Evolutionary conservation across 768 basidiomycete species (phyloP).

Genomic region (Lactifluus rugatus): DNA sequence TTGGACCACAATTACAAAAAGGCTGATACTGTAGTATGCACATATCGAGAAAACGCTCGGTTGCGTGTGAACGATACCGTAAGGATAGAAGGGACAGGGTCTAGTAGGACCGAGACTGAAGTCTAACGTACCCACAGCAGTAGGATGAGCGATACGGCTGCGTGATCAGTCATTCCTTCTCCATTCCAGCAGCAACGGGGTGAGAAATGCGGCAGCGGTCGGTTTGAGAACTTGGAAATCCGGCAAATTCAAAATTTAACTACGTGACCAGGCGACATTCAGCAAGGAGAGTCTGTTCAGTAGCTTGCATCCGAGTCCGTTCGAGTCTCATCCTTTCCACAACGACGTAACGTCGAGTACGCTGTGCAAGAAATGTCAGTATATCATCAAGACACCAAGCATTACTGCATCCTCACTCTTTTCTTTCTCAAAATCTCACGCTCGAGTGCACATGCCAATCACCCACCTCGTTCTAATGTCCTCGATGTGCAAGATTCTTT

Average conservation of each 20-base stretch:
- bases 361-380: not conserved
- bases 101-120: not conserved
- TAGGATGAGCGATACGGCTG: not conserved
- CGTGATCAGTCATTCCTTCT: not conserved
- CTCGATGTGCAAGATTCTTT: not conserved
- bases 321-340: not conserved
- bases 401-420: not conserved
- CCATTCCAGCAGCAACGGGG: not conserved
- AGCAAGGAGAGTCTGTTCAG: not conserved
- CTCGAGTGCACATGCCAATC: not conserved
- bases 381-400: not conserved
- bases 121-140: not conserved
- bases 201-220: not conserved
- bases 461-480: not conserved
- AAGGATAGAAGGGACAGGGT: too few relatives aligned
- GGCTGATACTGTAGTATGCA: too few relatives aligned
- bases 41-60: too few relatives aligned
- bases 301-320: not conserved
- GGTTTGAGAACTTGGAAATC: not conserved
- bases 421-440: not conserved
- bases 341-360: not conserved
- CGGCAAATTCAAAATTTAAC: not conserved
- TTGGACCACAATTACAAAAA: too few relatives aligned
- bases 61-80: too few relatives aligned
- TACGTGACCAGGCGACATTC: not conserved